A percentile compares a stretch with the other conserved stretches of the same genome.
phyloP scores from a whole-genome alignment of 257 asterid species.

The Solanum medicagineum region DNA sequence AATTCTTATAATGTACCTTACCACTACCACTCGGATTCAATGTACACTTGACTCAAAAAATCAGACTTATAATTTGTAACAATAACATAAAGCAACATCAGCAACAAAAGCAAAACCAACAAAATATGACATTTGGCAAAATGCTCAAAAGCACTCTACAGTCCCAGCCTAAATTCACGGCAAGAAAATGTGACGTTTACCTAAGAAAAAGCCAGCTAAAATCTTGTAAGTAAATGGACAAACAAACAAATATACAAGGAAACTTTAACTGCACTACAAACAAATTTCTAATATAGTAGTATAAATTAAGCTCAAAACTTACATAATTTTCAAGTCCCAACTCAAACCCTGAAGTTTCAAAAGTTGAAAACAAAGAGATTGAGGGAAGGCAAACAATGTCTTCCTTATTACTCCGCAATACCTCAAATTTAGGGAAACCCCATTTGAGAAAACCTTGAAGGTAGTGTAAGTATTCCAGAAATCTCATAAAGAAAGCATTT shows the following conservation, averaged over 20 bases:
- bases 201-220: neutral
- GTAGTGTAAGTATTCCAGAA: neutral
- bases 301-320: neutral
- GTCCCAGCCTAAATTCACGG: neutral
- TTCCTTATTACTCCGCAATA: neutral
- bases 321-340: neutral
- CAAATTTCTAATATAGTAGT: neutral
- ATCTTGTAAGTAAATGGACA: neutral
- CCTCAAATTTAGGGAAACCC: neutral
- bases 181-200: conserved; percentile 1
- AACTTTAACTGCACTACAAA: neutral
- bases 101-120: neutral
- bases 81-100: neutral
- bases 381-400: neutral
- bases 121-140: neutral
- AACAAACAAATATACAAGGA: neutral
- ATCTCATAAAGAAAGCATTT: neutral
- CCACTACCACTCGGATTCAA: neutral
- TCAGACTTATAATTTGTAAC: neutral
- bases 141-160: neutral
- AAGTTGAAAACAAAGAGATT: neutral
- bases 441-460: neutral
- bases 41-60: neutral
- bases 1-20: neutral
- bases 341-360: neutral